These are phyloP conservation scores for Tulasnella sp. DNA, from an alignment of 768 basidiomycete genomes.

Conservation along the genomic window DNA sequence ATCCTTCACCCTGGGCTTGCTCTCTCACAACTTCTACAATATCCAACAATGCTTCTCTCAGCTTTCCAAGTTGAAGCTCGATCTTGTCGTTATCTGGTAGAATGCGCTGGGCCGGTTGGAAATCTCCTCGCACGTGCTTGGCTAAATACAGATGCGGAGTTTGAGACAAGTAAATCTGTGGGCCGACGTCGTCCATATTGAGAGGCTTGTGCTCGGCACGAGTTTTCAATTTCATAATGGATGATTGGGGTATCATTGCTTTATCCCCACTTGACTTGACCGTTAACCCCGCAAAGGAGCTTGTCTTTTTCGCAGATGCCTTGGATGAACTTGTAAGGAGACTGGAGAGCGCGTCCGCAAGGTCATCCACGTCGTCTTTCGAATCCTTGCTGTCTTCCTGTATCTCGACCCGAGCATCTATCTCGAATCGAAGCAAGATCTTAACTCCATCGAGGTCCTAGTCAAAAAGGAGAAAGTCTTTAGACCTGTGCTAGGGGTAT, in stretches of 20 bases:
- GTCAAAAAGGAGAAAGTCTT: neutral
- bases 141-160: slow-evolving; percentile 41
- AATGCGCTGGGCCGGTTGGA: slow-evolving; percentile 3
- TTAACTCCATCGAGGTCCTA: slow-evolving; percentile 58
- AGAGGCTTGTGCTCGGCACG: slow-evolving; percentile 34
- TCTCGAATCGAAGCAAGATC: slow-evolving; percentile 46
- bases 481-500: neutral
- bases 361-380: slow-evolving; percentile 12
- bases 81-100: slow-evolving; percentile 31
- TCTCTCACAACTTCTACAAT: slow-evolving; percentile 51
- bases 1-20: slow-evolving; percentile 49
- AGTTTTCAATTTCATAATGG: slow-evolving; percentile 50
- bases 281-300: slow-evolving; percentile 27
- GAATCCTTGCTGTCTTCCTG: slow-evolving; percentile 26
- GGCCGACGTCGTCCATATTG: slow-evolving; percentile 60
- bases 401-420: slow-evolving; percentile 27
- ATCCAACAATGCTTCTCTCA: slow-evolving; percentile 33
- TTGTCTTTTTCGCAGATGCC: slow-evolving; percentile 35
- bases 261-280: slow-evolving; percentile 31
- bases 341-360: slow-evolving; percentile 31
- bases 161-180: slow-evolving; percentile 66
- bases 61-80: slow-evolving; percentile 36
- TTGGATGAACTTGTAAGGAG: slow-evolving; percentile 40
- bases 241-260: slow-evolving; percentile 42
- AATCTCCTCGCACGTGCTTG: slow-evolving; percentile 38